phyloP scores from a whole-genome alignment of 306 rosid genomes.

The apple (Malus domestica) region ASM211411v1 NC_041803.1:21199001-21199500 shows the following conservation, averaged over 20 bases:
- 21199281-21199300: background rate
- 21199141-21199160: background rate
- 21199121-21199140: background rate
- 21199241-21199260: no score
- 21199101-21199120: background rate
- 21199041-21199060: slow-evolving; percentile 88
- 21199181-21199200: background rate
- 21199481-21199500: background rate
- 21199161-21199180: background rate
- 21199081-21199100: background rate
- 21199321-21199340: background rate
- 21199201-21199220: background rate
- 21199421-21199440: slow-evolving; percentile 48
- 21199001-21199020: slow-evolving; percentile 64
- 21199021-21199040: slow-evolving; percentile 91
- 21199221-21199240: background rate
- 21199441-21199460: slow-evolving; percentile 87
- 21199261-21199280: no score
- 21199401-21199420: slow-evolving; percentile 24
- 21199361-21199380: slow-evolving; percentile 74
- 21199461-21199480: background rate
- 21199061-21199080: slow-evolving; percentile 85
- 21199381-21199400: slow-evolving; percentile 82
- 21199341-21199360: slow-evolving; percentile 37
- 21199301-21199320: no score